Percentiles rank a stretch among this genome's conserved stretches.
Evolutionary conservation across 306 rosid genomes (phyloP).

Genomic region (Potentilla sterilis): DNA sequence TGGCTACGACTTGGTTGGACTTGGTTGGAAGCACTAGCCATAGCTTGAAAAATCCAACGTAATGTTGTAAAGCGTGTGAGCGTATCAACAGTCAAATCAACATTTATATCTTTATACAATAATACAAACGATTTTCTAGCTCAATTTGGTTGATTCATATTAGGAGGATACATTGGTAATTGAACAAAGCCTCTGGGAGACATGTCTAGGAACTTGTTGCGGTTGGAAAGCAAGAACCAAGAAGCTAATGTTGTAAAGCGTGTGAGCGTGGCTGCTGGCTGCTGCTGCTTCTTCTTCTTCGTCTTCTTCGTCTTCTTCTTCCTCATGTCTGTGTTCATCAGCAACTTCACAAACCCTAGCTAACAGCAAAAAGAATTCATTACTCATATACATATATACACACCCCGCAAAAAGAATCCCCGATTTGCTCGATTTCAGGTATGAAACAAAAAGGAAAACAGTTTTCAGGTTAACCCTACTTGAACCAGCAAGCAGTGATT

Average conservation of each 20-base stretch:
- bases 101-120: neutral
- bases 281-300: neutral
- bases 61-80: too few relatives aligned
- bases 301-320: too few relatives aligned
- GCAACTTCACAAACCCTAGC: slow-evolving; percentile 27
- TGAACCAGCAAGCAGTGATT: neutral
- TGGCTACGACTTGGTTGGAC: neutral
- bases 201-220: slow-evolving; percentile 58
- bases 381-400: neutral
- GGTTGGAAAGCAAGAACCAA: slow-evolving; percentile 35
- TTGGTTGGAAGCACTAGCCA: neutral
- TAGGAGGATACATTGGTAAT: slow-evolving; percentile 36
- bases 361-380: slow-evolving; percentile 3
- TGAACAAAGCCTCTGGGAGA: slow-evolving; percentile 8
- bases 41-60: neutral
- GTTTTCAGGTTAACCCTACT: slow-evolving; percentile 1
- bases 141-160: neutral
- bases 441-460: neutral
- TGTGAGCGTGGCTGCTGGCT: neutral
- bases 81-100: neutral
- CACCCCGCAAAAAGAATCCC: neutral
- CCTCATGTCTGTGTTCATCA: neutral
- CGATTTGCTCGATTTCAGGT: neutral
- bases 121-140: neutral
- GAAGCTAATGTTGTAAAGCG: slow-evolving; percentile 22